These are phyloP conservation scores for Funneliformis geosporum DNA, from an alignment of 192 early-diverging fungal species.

Conservation along the genomic window DNA sequence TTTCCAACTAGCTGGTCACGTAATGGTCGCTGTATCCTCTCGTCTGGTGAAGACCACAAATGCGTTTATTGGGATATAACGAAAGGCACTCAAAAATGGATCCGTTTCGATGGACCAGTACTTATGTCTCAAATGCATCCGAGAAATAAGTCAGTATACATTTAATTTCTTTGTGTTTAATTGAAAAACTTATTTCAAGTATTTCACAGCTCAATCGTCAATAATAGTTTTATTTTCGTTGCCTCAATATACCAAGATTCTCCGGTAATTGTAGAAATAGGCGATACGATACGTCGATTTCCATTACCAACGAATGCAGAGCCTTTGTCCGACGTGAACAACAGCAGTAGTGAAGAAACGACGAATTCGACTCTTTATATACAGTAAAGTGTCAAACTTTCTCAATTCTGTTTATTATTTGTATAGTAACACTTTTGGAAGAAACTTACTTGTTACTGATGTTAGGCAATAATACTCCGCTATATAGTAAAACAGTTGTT, in stretches of 20 bases:
- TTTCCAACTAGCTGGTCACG: constrained; percentile 75
- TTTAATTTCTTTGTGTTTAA: constrained; percentile 45
- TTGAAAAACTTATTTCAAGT: constrained; percentile 29
- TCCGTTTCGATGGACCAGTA: constrained; percentile 71
- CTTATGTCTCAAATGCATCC: constrained; percentile 79
- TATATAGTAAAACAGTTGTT: constrained; percentile 34
- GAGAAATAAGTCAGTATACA: constrained; percentile 62
- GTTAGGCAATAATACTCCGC: constrained; percentile 47
- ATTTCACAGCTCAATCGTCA: constrained; percentile 9
- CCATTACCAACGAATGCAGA: constrained; percentile 30
- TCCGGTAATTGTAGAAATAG: constrained; percentile 51
- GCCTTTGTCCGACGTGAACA: constrained; percentile 3
- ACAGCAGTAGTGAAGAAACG: background rate
- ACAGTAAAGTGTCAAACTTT: background rate
- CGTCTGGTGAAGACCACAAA: constrained; percentile 76
- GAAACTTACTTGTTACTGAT: constrained; percentile 44
- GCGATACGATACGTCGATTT: constrained; percentile 36
- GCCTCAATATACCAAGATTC: constrained; percentile 52
- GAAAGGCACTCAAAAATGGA: constrained; percentile 51
- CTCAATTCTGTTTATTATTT: constrained; percentile 30
- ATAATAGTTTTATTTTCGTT: constrained; percentile 49
- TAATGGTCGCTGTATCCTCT: constrained; percentile 76
- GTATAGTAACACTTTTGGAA: constrained; percentile 31
- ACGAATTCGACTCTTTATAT: background rate
- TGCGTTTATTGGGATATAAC: constrained; percentile 89